Evolutionary conservation across 306 rosid genomes (phyloP).

Genomic region (Dryas alaskensis): DNA sequence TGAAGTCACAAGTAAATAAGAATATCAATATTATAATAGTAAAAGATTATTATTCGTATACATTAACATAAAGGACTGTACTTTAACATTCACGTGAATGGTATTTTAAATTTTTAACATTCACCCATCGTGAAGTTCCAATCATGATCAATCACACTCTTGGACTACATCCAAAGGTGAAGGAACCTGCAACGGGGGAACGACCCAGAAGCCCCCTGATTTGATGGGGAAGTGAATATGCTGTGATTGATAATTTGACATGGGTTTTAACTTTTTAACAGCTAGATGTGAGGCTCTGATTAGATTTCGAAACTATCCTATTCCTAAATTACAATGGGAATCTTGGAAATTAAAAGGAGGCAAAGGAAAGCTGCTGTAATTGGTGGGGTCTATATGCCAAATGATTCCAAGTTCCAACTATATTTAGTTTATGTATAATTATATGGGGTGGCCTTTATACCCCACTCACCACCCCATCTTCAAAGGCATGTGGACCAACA

Average conservation of each 20-base stretch:
- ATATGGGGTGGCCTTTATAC: constrained; percentile 29
- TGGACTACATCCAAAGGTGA: constrained; percentile 7
- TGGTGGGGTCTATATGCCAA: constrained; percentile 30
- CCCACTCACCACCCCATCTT: constrained; percentile 29
- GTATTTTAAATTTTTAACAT: background rate
- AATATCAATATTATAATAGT: no score
- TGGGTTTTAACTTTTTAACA: background rate
- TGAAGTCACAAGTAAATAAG: no score
- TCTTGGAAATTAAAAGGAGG: constrained; percentile 19
- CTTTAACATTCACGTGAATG: background rate
- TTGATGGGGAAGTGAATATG: constrained; percentile 31
- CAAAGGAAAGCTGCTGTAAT: constrained; percentile 19
- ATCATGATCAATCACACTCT: background rate
- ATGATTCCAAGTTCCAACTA: constrained; percentile 26
- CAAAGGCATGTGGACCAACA: constrained; percentile 30
- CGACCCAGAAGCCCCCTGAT: background rate
- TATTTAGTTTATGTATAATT: constrained; percentile 8
- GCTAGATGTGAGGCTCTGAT: constrained; percentile 10
- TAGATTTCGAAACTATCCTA: background rate
- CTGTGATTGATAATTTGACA: constrained; percentile 10
- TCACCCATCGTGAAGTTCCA: background rate
- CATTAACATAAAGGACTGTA: no score
- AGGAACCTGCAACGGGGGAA: constrained; percentile 19
- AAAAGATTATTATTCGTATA: no score
- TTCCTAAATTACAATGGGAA: constrained; percentile 26